A percentile compares a stretch with the other conserved stretches of the same genome.
phyloP scores from a whole-genome alignment of 257 asterid genomes.

The Fraxinus anomala region DNA sequence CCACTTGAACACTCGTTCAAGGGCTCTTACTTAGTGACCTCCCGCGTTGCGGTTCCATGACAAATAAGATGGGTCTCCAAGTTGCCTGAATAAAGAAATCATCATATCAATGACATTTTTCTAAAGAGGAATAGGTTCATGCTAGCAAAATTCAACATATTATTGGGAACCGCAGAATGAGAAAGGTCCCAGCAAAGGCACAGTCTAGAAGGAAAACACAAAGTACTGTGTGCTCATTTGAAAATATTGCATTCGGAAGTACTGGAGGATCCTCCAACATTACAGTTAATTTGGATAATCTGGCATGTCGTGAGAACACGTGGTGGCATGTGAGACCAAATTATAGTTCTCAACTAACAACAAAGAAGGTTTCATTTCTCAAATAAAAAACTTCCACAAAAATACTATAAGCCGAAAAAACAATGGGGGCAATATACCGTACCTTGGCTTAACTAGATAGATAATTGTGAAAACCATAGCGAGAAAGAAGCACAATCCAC shows the following conservation, averaged over 20 bases:
- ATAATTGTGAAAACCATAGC: constrained; percentile 30
- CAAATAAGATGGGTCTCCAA: constrained; percentile 51
- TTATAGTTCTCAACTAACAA: not conserved
- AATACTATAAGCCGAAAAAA: not conserved
- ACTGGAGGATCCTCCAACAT: not conserved
- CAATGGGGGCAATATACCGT: constrained; percentile 6
- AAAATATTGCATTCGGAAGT: not conserved
- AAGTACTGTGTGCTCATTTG: not conserved
- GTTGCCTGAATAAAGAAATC: constrained; percentile 34
- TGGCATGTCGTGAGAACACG: not conserved
- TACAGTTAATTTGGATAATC: not conserved
- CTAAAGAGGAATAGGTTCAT: not conserved
- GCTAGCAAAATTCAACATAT: not conserved
- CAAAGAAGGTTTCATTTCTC: not conserved
- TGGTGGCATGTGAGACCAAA: not conserved
- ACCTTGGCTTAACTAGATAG: constrained; percentile 41
- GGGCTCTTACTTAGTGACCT: constrained; percentile 28
- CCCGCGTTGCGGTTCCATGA: constrained; percentile 46
- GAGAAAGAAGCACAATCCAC: constrained; percentile 41
- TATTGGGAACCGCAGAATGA: not conserved
- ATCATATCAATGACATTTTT: not conserved
- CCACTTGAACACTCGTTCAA: not conserved
- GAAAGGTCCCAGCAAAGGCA: not conserved
- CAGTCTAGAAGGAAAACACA: not conserved
- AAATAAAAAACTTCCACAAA: not conserved